A percentile compares a stretch with the other conserved stretches of the same genome.
Evolutionary conservation across 768 basidiomycete species (phyloP).

Genomic region (Lactifluus piperatus): DNA sequence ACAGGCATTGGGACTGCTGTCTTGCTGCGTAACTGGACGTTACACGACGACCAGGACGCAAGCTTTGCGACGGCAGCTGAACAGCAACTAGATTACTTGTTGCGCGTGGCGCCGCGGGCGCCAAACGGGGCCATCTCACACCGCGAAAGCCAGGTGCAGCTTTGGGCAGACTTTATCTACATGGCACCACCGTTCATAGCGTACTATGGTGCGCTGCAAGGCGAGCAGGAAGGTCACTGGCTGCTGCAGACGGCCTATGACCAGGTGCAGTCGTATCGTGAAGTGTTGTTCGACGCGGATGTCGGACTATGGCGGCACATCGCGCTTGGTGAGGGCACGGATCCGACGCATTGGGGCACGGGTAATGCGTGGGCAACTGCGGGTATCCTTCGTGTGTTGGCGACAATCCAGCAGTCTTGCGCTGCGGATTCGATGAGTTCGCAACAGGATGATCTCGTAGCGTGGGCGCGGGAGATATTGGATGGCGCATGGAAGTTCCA

Average conservation of each 20-base stretch:
- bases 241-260: conserved; percentile 44
- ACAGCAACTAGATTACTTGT: conserved; percentile 42
- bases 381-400: conserved; percentile 54
- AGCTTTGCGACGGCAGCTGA: conserved; percentile 34
- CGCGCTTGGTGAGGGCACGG: conserved; percentile 35
- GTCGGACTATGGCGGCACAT: conserved; percentile 51
- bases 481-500: conserved; percentile 35
- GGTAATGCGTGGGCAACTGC: conserved; percentile 69
- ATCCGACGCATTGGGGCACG: conserved; percentile 50
- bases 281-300: conserved; percentile 36
- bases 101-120: conserved; percentile 37
- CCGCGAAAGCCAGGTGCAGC: conserved; percentile 41
- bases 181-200: conserved; percentile 63
- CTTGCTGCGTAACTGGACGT: conserved; percentile 46
- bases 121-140: conserved; percentile 53
- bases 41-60: conserved; percentile 25
- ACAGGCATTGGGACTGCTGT: conserved; percentile 46
- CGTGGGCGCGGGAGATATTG: conserved; percentile 47
- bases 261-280: conserved; percentile 48
- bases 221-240: conserved; percentile 27
- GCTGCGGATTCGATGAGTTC: conserved; percentile 29
- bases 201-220: conserved; percentile 45
- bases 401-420: conserved; percentile 40
- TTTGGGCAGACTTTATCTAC: conserved; percentile 52
- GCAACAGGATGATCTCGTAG: conserved; percentile 36